phyloP scores from a whole-genome alignment of 164 flowering plant genomes.

The Vitis rupestris region DNA sequence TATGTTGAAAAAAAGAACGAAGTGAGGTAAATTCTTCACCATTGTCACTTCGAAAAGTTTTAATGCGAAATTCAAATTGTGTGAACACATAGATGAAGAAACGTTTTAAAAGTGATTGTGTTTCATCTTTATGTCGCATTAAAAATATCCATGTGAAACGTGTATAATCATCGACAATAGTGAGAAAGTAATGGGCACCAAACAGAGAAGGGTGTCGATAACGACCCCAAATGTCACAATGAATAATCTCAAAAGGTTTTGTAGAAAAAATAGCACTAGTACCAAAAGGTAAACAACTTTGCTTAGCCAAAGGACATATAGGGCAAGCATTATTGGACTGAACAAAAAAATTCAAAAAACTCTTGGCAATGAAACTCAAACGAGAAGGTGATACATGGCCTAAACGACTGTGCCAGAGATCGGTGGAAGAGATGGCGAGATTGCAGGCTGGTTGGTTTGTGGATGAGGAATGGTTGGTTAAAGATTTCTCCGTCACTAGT shows the following conservation, averaged over 20 bases:
- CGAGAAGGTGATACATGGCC: conserved; percentile 1
- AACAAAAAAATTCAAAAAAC: neutral
- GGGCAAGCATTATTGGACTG: neutral
- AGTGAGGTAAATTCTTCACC: no score
- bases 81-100: neutral
- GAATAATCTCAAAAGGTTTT: neutral
- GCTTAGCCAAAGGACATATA: conserved; percentile 5
- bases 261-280: neutral
- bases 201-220: no score
- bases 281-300: neutral
- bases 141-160: neutral
- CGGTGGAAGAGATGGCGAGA: conserved; percentile 2
- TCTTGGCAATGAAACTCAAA: neutral
- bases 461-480: neutral
- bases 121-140: neutral
- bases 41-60: no score
- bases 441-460: conserved; percentile 2
- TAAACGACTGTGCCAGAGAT: neutral
- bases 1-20: neutral
- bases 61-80: neutral
- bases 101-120: conserved; percentile 6
- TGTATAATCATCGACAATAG: conserved; percentile 6
- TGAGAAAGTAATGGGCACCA: neutral
- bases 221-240: neutral
- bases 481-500: neutral